Conservation (phyloP, 2,329 filamentous ascomycete genomes). For the Emmonsiellopsis sp. region DNA sequence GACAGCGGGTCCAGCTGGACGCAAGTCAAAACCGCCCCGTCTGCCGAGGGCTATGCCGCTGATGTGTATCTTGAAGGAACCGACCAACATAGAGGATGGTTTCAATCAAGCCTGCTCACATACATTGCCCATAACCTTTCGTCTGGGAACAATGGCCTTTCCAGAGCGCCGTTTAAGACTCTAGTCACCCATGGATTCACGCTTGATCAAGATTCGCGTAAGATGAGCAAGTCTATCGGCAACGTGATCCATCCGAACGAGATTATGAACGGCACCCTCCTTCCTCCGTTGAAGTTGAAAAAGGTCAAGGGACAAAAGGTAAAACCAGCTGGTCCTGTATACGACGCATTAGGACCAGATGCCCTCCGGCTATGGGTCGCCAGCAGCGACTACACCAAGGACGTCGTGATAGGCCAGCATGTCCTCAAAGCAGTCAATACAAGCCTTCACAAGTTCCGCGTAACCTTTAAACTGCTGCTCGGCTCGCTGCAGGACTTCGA, state of each 20-base stretch:
- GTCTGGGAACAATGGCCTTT: constrained; percentile 23
- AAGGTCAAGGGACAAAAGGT: constrained; percentile 44
- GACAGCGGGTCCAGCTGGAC: constrained; percentile 95
- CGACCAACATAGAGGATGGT: constrained; percentile 97
- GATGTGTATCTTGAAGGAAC: constrained; percentile 91
- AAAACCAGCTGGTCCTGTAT: constrained; percentile 32
- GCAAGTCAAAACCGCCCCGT: constrained; percentile 31
- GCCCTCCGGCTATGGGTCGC: constrained; percentile 85
- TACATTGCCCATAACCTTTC: constrained; percentile 55
- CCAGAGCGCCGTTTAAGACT: constrained; percentile 65
- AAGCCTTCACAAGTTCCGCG: constrained; percentile 74
- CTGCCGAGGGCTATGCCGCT: constrained; percentile 38
- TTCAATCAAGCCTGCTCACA: constrained; percentile 90
- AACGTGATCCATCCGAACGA: constrained; percentile 74
- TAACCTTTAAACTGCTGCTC: constrained; percentile 82
- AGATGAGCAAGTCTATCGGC: constrained; percentile 97
- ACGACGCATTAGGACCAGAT: constrained; percentile 74
- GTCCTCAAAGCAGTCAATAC: constrained; percentile 70
- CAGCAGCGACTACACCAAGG: constrained; percentile 81
- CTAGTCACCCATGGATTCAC: constrained; percentile 96
- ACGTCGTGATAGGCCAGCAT: constrained; percentile 71
- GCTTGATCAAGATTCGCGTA: constrained; percentile 79
- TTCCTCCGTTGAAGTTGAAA: constrained; percentile 60
- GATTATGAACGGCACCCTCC: constrained; percentile 74
- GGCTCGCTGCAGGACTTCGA: constrained; percentile 58